phyloP scores from a whole-genome alignment of 768 basidiomycete genomes.

The Tubosaeta sp. region DNA sequence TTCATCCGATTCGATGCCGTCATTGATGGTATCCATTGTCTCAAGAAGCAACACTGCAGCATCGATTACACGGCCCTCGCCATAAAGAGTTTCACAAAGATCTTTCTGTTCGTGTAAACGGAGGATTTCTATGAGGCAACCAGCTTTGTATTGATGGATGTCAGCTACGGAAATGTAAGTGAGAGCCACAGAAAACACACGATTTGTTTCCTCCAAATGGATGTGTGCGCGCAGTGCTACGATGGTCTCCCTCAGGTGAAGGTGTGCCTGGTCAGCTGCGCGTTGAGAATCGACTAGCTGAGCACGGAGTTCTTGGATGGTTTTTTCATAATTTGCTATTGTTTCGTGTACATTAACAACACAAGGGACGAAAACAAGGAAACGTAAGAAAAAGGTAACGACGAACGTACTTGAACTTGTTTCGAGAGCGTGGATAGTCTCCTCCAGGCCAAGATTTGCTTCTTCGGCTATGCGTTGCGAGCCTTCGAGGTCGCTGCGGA shows the following conservation, averaged over 20 bases:
- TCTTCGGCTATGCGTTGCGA: not conserved
- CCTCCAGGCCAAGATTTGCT: not conserved
- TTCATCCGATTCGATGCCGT: not conserved
- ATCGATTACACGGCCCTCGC: not conserved
- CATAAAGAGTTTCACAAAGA: slow-evolving; percentile 3
- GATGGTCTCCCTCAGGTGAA: not conserved
- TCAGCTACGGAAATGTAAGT: not conserved
- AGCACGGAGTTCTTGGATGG: not conserved
- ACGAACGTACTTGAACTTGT: not conserved
- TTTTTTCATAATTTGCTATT: not conserved
- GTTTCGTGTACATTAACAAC: not conserved
- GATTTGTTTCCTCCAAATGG: not conserved
- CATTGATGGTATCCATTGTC: not conserved
- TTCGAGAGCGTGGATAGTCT: not conserved
- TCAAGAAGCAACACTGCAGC: slow-evolving; percentile 3
- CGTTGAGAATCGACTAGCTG: not conserved
- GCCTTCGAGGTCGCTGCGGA: not conserved
- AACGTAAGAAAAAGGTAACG: too few relatives aligned
- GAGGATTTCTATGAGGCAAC: not conserved
- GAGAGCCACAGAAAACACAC: not conserved
- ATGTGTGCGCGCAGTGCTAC: not conserved
- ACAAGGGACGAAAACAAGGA: too few relatives aligned
- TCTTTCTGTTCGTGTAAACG: not conserved
- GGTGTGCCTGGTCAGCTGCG: not conserved
- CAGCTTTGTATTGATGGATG: not conserved